Conservation (phyloP, 768 basidiomycete species). For the Lactifluus echinatus region DNA sequence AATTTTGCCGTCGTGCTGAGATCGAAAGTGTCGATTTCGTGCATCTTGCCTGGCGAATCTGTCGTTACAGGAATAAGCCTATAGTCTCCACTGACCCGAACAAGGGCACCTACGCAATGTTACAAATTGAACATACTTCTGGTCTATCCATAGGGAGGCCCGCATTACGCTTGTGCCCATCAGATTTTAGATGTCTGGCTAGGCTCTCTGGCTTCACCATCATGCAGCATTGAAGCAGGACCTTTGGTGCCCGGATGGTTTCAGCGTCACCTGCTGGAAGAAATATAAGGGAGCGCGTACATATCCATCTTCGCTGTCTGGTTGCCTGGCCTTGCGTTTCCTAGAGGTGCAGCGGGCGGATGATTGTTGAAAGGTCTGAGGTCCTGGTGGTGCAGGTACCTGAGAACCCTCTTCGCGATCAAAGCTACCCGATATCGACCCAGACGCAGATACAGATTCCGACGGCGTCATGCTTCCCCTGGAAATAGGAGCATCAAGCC, state of each 20-base stretch:
- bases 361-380: neutral
- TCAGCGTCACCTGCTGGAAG: neutral
- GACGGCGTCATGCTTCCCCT: neutral
- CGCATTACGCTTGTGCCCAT: constrained; percentile 14
- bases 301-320: neutral
- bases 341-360: neutral
- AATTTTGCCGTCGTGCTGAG: neutral
- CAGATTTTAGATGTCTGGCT: constrained; percentile 11
- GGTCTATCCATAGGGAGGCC: constrained; percentile 12
- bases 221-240: constrained; percentile 12
- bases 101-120: constrained; percentile 11
- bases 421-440: neutral
- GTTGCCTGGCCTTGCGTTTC: constrained; percentile 1
- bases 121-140: constrained; percentile 10
- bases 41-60: constrained; percentile 17
- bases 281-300: constrained; percentile 1
- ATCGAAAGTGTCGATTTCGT: constrained; percentile 15
- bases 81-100: neutral
- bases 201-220: constrained; percentile 16
- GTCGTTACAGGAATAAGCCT: neutral
- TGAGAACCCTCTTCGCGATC: neutral
- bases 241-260: neutral
- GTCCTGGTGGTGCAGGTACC: neutral
- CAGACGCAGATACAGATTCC: neutral
- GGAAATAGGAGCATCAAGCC: neutral